A percentile compares a stretch with the other conserved stretches of the same genome.
Conservation (phyloP, 148 eudicot genomes). For the Nyssa sinensis region DNA sequence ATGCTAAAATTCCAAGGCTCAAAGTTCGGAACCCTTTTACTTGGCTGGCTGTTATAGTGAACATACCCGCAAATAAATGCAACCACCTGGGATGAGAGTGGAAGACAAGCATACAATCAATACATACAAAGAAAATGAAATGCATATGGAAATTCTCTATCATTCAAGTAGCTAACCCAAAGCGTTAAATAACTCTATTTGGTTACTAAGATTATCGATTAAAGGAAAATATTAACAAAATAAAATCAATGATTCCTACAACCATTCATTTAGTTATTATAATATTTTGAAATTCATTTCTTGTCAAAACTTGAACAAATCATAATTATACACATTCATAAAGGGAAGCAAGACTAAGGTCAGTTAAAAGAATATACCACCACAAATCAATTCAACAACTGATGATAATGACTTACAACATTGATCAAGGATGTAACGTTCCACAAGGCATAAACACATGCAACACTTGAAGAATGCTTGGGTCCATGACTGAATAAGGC, state of each 20-base stretch:
- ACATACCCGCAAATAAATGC: slow-evolving; percentile 77
- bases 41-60: slow-evolving; percentile 64
- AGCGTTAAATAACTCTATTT: neutral
- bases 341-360: neutral
- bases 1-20: slow-evolving; percentile 88
- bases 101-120: slow-evolving; percentile 8
- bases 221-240: neutral
- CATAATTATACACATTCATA: neutral
- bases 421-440: slow-evolving; percentile 84
- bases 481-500: slow-evolving; percentile 98
- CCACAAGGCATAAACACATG: slow-evolving; percentile 95
- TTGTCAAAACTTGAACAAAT: neutral
- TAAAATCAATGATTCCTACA: neutral
- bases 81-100: slow-evolving; percentile 55
- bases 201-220: neutral
- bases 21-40: slow-evolving; percentile 54
- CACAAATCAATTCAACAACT: slow-evolving; percentile 8
- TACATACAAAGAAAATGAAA: neutral
- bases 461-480: slow-evolving; percentile 91
- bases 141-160: neutral
- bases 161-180: neutral
- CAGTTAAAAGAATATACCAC: neutral
- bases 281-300: neutral
- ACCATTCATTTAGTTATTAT: no score
- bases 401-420: slow-evolving; percentile 60